These are phyloP conservation scores for Nicotiana rustica DNA, from an alignment of 305 asterid genomes.

Conservation along the genomic window DNA sequence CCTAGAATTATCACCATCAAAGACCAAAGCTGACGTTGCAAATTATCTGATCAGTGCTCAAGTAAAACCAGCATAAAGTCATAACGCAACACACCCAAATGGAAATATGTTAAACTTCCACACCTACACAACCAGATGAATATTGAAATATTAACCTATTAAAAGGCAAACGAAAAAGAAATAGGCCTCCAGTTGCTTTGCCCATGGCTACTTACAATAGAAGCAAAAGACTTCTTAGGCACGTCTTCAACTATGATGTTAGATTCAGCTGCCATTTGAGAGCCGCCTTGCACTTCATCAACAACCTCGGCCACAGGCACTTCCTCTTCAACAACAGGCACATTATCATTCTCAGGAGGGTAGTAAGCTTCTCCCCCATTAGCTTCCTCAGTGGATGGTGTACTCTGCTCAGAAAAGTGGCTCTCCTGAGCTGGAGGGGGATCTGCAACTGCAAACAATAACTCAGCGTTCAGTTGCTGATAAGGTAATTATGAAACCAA, in stretches of 20 bases:
- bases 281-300: slow-evolving; percentile 62
- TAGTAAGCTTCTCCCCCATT: slow-evolving; percentile 56
- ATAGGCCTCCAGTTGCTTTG: neutral
- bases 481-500: slow-evolving; percentile 27
- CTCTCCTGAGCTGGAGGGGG: slow-evolving; percentile 52
- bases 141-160: neutral
- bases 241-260: slow-evolving; percentile 62
- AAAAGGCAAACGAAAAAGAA: slow-evolving; percentile 1
- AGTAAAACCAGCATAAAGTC: neutral
- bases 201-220: slow-evolving; percentile 59
- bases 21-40: neutral
- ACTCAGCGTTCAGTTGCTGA: slow-evolving; percentile 19
- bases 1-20: slow-evolving; percentile 1
- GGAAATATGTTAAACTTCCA: neutral
- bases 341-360: slow-evolving; percentile 63
- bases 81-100: neutral
- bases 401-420: slow-evolving; percentile 52
- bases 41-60: slow-evolving; percentile 29
- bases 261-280: slow-evolving; percentile 55
- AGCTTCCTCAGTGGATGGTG: slow-evolving; percentile 56
- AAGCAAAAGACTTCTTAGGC: slow-evolving; percentile 76
- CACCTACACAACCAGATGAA: slow-evolving; percentile 19
- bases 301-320: slow-evolving; percentile 71
- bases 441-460: slow-evolving; percentile 34
- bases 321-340: slow-evolving; percentile 60